These are phyloP conservation scores for Juncus inflexus DNA, from an alignment of 176 grass and related monocot species.

Conservation along the genomic window DNA sequence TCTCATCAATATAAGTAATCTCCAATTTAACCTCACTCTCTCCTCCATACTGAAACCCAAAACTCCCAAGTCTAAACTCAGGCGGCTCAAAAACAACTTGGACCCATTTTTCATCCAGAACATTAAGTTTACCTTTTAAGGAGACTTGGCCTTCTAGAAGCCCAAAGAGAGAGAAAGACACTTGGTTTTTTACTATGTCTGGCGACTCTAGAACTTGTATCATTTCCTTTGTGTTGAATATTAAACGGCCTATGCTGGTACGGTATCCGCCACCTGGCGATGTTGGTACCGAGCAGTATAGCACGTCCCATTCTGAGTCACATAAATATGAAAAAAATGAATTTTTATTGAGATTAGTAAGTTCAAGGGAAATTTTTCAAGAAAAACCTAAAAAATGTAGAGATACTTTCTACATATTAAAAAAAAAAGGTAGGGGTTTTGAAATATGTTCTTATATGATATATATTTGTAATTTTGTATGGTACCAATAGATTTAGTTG, in stretches of 20 bases:
- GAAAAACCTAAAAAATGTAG: not conserved
- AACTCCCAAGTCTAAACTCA: constrained; percentile 58
- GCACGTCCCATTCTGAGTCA: constrained; percentile 69
- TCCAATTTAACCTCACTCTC: constrained; percentile 91
- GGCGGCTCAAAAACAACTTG: constrained; percentile 89
- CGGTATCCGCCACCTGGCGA: constrained; percentile 79
- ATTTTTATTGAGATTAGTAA: constrained; percentile 4
- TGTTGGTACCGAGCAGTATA: constrained; percentile 81
- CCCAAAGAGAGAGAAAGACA: constrained; percentile 68
- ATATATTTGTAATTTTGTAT: not conserved
- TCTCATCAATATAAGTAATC: constrained; percentile 83
- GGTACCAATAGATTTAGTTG: not conserved
- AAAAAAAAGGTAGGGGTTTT: not conserved
- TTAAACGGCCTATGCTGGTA: constrained; percentile 56
- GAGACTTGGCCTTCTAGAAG: constrained; percentile 64
- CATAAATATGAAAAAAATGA: not conserved
- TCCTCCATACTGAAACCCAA: constrained; percentile 73
- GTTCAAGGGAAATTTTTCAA: no score
- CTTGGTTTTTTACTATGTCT: constrained; percentile 56
- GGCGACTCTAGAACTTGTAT: constrained; percentile 74
- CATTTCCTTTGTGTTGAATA: constrained; percentile 91
- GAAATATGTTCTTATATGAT: not conserved
- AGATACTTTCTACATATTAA: not conserved
- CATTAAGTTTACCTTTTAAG: constrained; percentile 88
- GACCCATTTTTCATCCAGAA: constrained; percentile 78